phyloP scores from a whole-genome alignment of 345 rosid species.

The Gossypium rotundifolium region DNA sequence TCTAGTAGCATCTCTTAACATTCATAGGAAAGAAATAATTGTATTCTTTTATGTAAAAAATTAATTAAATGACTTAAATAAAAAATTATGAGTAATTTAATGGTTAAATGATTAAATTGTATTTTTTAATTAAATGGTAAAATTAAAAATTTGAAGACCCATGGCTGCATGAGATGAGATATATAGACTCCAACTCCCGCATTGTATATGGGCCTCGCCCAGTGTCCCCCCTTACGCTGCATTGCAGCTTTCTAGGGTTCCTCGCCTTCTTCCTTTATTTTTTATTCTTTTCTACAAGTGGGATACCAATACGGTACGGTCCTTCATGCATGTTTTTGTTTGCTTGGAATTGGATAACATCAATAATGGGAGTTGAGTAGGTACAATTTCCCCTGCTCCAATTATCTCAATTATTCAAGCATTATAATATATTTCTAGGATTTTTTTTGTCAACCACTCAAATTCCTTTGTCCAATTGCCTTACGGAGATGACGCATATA shows the following conservation, averaged over 20 bases:
- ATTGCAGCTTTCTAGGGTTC: constrained; percentile 20
- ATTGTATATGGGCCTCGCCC: constrained; percentile 7
- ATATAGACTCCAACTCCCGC: constrained; percentile 28
- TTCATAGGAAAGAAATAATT: too few relatives aligned
- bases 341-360: not conserved
- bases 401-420: not conserved
- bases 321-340: not conserved
- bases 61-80: too few relatives aligned
- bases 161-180: constrained; percentile 33
- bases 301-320: constrained; percentile 1
- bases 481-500: not conserved
- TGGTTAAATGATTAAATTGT: too few relatives aligned
- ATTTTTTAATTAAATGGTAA: too few relatives aligned
- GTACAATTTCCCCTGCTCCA: constrained; percentile 3
- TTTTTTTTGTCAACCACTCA: not conserved
- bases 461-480: not conserved
- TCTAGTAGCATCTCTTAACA: too few relatives aligned
- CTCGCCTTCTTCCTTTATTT: not conserved
- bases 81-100: too few relatives aligned
- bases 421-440: not conserved
- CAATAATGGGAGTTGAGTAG: constrained; percentile 14
- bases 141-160: not conserved
- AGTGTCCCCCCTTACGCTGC: constrained; percentile 19
- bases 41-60: too few relatives aligned
- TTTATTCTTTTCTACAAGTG: not conserved